phyloP scores from a whole-genome alignment of 108 stramenopile species.

The Schizochytrium sp. region DNA sequence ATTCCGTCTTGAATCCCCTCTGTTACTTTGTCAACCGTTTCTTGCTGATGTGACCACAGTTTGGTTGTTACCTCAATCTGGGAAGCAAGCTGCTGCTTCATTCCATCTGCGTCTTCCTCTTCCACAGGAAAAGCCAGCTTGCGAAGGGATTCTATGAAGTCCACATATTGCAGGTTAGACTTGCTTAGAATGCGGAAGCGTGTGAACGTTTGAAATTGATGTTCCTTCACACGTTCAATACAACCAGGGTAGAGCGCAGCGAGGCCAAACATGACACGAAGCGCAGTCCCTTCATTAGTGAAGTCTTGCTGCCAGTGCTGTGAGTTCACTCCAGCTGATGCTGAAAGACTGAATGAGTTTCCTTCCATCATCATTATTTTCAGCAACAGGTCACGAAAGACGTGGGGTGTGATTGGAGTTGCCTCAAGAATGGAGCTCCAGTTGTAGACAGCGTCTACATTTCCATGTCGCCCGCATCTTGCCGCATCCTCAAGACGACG shows the following conservation, averaged over 20 bases:
- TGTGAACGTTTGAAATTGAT: constrained; percentile 20
- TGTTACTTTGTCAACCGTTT: constrained; percentile 14
- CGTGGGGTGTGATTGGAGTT: not conserved
- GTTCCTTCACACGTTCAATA: not conserved
- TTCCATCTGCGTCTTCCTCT: not conserved
- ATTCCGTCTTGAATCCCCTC: not conserved
- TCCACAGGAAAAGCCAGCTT: not conserved
- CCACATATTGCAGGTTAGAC: constrained; percentile 8
- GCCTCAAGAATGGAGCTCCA: not conserved
- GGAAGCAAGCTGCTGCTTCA: not conserved
- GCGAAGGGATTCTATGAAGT: not conserved
- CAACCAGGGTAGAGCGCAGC: not conserved
- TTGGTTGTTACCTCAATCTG: not conserved
- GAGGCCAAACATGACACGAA: constrained; percentile 16
- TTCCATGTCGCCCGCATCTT: not conserved
- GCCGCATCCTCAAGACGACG: not conserved
- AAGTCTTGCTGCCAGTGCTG: constrained; percentile 44
- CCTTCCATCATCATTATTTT: constrained; percentile 45
- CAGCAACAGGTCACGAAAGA: not conserved
- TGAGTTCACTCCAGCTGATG: not conserved
- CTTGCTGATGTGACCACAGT: constrained; percentile 20
- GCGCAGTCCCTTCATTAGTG: constrained; percentile 23
- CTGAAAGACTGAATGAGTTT: not conserved
- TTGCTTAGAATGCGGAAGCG: constrained; percentile 3
- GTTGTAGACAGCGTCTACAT: not conserved